Evolutionary conservation across 306 rosid genomes (phyloP).

Genomic region (Castanea crenata): DNA sequence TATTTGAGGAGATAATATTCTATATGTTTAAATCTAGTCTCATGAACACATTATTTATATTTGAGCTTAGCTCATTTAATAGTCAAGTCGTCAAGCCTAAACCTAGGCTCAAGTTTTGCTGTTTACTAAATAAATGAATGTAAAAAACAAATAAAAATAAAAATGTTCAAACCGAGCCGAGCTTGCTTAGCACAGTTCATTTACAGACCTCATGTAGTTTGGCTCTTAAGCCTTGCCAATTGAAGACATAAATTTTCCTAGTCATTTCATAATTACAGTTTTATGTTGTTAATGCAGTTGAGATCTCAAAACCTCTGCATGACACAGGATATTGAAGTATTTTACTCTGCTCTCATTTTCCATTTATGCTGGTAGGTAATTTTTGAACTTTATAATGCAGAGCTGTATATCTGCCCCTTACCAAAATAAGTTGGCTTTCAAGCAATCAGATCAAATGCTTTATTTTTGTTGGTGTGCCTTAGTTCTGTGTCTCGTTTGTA

Average conservation of each 20-base stretch:
- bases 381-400: neutral
- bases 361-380: neutral
- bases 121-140: too few species aligned
- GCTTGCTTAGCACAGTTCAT: too few species aligned
- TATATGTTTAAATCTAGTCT: too few species aligned
- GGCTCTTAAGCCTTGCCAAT: slow-evolving; percentile 12
- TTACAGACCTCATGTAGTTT: neutral
- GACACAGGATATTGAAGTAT: neutral
- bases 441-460: neutral
- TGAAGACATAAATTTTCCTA: neutral
- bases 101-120: too few species aligned
- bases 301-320: slow-evolving; percentile 2
- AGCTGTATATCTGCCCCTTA: neutral
- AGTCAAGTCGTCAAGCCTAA: too few species aligned
- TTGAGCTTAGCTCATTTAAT: too few species aligned
- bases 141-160: too few species aligned
- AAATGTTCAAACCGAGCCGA: too few species aligned
- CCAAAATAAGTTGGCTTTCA: neutral
- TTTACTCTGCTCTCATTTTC: neutral
- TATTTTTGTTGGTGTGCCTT: neutral
- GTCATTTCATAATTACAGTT: neutral
- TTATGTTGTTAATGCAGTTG: neutral
- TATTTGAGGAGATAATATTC: too few species aligned
- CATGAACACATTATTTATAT: too few species aligned
- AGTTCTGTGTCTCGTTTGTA: neutral